Conservation (phyloP, 1,284 basidiomycete species). For the Rhodotorula sp. region DNA sequence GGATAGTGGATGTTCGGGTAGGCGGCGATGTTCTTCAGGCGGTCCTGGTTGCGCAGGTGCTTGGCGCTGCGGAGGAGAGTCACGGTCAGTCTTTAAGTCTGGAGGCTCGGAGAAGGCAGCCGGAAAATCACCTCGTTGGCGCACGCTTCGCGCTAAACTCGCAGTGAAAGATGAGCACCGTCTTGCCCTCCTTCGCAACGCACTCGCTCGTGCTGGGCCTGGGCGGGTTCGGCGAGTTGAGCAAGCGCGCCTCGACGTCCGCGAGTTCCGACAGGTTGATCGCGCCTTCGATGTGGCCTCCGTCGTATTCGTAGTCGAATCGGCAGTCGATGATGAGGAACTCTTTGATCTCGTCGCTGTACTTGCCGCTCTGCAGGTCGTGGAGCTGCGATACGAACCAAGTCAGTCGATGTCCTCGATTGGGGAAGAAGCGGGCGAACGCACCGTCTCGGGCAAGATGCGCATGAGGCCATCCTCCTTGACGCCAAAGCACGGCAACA, state of each 20-base stretch:
- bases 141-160: slow-evolving; percentile 95
- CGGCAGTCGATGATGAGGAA: slow-evolving; percentile 91
- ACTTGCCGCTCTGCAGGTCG: slow-evolving; percentile 69
- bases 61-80: slow-evolving; percentile 64
- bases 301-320: slow-evolving; percentile 93
- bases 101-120: slow-evolving; percentile 40
- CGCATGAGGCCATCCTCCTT: slow-evolving; percentile 94
- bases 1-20: slow-evolving; percentile 95
- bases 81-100: slow-evolving; percentile 5
- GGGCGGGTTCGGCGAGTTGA: slow-evolving; percentile 60
- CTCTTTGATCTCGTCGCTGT: slow-evolving; percentile 59
- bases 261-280: slow-evolving; percentile 85
- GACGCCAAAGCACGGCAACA: slow-evolving; percentile 88
- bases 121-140: slow-evolving; percentile 75
- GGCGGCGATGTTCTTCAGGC: slow-evolving; percentile 76
- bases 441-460: slow-evolving; percentile 74
- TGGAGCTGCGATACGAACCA: slow-evolving; percentile 59
- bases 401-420: not conserved
- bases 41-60: slow-evolving; percentile 84
- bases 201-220: slow-evolving; percentile 78
- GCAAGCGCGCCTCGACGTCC: slow-evolving; percentile 75
- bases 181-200: slow-evolving; percentile 57
- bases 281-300: slow-evolving; percentile 89
- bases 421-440: slow-evolving; percentile 42
- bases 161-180: slow-evolving; percentile 92